phyloP scores from a whole-genome alignment of 1,284 basidiomycete genomes.

The Moesziomyces globuligerus region DNA sequence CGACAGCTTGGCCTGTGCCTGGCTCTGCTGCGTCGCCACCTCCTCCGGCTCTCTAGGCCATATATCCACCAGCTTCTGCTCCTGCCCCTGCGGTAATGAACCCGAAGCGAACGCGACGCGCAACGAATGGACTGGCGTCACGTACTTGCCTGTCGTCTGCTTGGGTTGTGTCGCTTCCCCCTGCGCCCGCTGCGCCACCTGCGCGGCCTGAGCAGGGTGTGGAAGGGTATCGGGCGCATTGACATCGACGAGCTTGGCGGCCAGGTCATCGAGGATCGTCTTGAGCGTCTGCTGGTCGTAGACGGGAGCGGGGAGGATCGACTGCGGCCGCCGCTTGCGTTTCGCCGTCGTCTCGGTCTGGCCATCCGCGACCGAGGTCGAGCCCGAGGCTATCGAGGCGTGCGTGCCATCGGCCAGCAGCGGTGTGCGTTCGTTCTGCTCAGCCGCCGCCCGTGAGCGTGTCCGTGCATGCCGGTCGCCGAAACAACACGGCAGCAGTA shows the following conservation, averaged over 20 bases:
- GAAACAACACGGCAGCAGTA: conserved; percentile 38
- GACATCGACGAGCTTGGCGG: conserved; percentile 14
- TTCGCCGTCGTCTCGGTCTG: conserved; percentile 5
- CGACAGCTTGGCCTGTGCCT: conserved; percentile 5
- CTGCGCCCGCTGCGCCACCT: background rate
- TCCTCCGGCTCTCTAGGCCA: conserved; percentile 11
- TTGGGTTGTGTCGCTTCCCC: background rate
- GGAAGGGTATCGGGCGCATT: conserved; percentile 6
- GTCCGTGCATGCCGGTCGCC: conserved; percentile 6
- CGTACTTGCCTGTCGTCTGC: background rate
- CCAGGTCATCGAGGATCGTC: conserved; percentile 25
- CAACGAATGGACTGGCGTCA: conserved; percentile 26
- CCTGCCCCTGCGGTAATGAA: too few relatives aligned
- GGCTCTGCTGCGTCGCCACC: background rate
- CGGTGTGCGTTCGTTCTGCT: conserved; percentile 27
- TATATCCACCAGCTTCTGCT: conserved; percentile 40
- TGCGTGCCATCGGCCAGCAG: conserved; percentile 10
- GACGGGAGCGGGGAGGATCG: conserved; percentile 25
- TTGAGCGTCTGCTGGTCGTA: conserved; percentile 27
- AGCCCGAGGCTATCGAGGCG: conserved; percentile 3
- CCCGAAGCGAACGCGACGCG: conserved; percentile 1
- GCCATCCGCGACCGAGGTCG: conserved; percentile 3
- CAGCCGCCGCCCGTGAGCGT: background rate
- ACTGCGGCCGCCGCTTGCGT: conserved; percentile 14
- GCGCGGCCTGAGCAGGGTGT: too few relatives aligned